Conservation (phyloP, 2,329 filamentous ascomycete species). For the Colletotrichum salicis region DNA sequence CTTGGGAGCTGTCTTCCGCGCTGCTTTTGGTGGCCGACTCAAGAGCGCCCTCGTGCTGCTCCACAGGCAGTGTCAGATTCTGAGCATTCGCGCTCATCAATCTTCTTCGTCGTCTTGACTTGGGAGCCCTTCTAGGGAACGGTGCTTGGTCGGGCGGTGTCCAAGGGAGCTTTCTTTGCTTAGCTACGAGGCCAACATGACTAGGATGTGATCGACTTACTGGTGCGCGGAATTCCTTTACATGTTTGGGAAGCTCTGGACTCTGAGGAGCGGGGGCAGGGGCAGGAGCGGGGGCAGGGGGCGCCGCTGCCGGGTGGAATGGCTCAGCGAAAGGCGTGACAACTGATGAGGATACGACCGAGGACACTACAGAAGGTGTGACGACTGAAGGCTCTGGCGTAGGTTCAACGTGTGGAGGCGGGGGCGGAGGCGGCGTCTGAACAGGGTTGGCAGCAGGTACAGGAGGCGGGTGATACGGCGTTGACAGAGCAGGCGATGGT, state of each 20-base stretch:
- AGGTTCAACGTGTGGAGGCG: constrained; percentile 24
- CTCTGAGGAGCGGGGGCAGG: constrained; percentile 5
- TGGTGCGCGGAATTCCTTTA: constrained; percentile 56
- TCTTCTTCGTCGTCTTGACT: constrained; percentile 51
- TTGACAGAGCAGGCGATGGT: constrained; percentile 64
- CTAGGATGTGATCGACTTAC: constrained; percentile 53
- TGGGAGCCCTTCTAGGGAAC: constrained; percentile 57
- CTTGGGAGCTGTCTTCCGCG: constrained; percentile 28
- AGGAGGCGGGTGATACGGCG: constrained; percentile 66
- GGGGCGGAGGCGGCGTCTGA: constrained; percentile 61
- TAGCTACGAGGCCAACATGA: not conserved
- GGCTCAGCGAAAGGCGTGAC: constrained; percentile 23
- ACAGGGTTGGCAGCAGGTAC: constrained; percentile 55
- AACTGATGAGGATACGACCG: constrained; percentile 12
- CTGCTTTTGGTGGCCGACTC: constrained; percentile 36
- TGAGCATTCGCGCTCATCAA: constrained; percentile 48
- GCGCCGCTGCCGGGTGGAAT: constrained; percentile 16
- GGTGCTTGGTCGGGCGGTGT: constrained; percentile 60
- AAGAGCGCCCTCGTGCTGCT: constrained; percentile 47
- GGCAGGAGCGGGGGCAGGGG: not conserved
- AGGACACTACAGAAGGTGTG: constrained; percentile 12
- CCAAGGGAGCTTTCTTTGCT: constrained; percentile 64
- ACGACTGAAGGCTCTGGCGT: constrained; percentile 34
- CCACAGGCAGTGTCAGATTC: constrained; percentile 55
- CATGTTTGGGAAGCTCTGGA: constrained; percentile 35